These are phyloP conservation scores for Rheum nobile DNA, from an alignment of 148 eudicot species.

Conservation along the genomic window DNA sequence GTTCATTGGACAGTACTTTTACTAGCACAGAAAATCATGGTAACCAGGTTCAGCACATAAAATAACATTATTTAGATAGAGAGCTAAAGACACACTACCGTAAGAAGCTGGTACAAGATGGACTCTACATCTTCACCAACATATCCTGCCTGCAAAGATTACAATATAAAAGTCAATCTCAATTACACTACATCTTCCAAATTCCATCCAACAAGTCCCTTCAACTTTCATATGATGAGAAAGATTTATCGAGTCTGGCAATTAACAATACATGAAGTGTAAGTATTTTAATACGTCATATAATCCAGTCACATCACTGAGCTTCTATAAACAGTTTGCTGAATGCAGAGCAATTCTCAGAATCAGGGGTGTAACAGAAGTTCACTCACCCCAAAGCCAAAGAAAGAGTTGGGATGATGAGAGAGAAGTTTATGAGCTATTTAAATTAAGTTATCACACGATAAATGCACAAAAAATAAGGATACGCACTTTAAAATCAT, in stretches of 20 bases:
- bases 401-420: too few species aligned
- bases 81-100: slow-evolving; percentile 31
- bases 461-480: background rate
- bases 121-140: slow-evolving; percentile 98
- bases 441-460: background rate
- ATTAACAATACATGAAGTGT: background rate
- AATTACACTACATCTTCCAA: background rate
- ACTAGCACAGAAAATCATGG: background rate
- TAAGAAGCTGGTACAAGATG: slow-evolving; percentile 72
- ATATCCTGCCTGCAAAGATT: slow-evolving; percentile 75
- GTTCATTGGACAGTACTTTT: background rate
- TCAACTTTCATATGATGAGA: background rate
- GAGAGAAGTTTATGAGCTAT: background rate
- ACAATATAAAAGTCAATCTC: background rate
- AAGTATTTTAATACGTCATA: background rate
- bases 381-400: too few species aligned
- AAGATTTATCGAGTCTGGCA: background rate
- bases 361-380: too few species aligned
- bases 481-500: background rate
- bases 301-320: background rate
- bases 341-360: background rate
- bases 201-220: background rate
- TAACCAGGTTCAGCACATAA: background rate
- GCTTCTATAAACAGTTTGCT: background rate
- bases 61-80: background rate